Percentiles rank a stretch among this genome's conserved stretches.
Conservation (phyloP, 352 stramenopile species). For the Phytophthora tentaculata region DNA sequence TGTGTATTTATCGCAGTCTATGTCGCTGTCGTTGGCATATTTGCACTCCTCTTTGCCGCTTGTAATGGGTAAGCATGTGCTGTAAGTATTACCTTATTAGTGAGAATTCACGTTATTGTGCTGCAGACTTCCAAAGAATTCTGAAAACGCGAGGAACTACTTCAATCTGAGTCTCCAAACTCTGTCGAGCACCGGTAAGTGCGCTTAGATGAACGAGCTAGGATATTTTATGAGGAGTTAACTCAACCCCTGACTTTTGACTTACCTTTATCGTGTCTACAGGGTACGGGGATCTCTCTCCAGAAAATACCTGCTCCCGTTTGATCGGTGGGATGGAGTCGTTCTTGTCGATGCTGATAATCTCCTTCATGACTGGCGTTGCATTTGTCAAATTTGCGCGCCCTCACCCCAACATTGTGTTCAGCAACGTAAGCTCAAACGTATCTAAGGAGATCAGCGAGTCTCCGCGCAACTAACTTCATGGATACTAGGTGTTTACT, state of each 20-base stretch:
- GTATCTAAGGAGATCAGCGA: neutral
- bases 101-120: neutral
- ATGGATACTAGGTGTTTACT: constrained; percentile 43
- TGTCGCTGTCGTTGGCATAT: constrained; percentile 49
- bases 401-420: constrained; percentile 53
- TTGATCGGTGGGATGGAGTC: constrained; percentile 59
- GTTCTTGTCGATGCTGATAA: constrained; percentile 63
- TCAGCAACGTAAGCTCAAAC: constrained; percentile 42
- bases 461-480: constrained; percentile 8
- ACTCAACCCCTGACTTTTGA: no score
- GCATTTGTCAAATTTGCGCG: constrained; percentile 70
- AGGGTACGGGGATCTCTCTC: constrained; percentile 62
- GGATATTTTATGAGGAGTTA: no score
- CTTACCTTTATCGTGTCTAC: no score
- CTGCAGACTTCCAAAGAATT: constrained; percentile 7
- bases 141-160: constrained; percentile 43
- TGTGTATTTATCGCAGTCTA: constrained; percentile 58
- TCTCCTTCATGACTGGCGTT: constrained; percentile 67
- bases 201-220: neutral
- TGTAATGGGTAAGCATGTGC: constrained; percentile 43
- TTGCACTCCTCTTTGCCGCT: constrained; percentile 50
- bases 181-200: constrained; percentile 58
- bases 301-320: constrained; percentile 54
- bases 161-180: constrained; percentile 74
- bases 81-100: neutral